Conservation (phyloP, 352 stramenopile genomes). For the Blastocystis sp. region DNA sequence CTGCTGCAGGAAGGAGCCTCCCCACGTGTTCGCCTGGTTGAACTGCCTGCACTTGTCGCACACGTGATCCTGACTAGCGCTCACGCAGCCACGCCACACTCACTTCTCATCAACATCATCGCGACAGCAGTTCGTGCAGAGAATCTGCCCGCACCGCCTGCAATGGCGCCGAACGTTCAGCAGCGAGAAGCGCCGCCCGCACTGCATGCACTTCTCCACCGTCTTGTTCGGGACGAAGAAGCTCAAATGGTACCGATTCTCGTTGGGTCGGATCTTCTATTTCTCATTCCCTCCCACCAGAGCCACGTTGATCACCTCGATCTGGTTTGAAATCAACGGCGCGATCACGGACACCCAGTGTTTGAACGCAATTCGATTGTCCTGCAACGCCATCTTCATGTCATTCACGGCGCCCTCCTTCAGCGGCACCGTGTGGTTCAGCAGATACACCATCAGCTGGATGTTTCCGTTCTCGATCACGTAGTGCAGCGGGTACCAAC, state of each 20-base stretch:
- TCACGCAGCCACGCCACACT: background rate
- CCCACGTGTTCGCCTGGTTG: background rate
- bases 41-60: slow-evolving; percentile 35
- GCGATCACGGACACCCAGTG: background rate
- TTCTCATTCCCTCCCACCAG: background rate
- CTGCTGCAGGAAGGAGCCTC: background rate
- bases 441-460: slow-evolving; percentile 18
- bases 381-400: background rate
- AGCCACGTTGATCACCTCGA: slow-evolving; percentile 30
- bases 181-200: slow-evolving; percentile 37
- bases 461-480: slow-evolving; percentile 27
- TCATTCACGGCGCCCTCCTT: slow-evolving; percentile 1
- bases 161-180: slow-evolving; percentile 29
- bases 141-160: slow-evolving; percentile 47
- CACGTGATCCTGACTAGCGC: slow-evolving; percentile 33
- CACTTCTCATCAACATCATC: slow-evolving; percentile 34
- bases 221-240: slow-evolving; percentile 59
- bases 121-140: slow-evolving; percentile 55
- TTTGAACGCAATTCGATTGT: background rate
- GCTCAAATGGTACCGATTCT: slow-evolving; percentile 42
- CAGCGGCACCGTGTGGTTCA: slow-evolving; percentile 25
- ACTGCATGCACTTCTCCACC: slow-evolving; percentile 51
- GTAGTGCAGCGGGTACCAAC: slow-evolving; percentile 59
- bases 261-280: slow-evolving; percentile 18
- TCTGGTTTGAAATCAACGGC: background rate